phyloP scores from a whole-genome alignment of 768 basidiomycete species.

The Tulasnella calospora region DNA sequence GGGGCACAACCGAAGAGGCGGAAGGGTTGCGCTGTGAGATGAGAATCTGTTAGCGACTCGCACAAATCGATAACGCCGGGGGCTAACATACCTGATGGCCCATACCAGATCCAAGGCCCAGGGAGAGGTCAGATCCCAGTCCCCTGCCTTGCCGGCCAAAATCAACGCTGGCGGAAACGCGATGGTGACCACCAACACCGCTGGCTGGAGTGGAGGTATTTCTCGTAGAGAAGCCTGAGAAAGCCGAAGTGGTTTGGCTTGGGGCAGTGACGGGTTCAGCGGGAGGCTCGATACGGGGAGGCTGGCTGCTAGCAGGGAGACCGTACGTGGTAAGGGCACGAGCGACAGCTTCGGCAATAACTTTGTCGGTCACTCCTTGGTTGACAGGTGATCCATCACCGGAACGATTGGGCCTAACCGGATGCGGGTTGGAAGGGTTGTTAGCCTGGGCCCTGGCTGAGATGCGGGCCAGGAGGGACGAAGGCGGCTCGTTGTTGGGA shows the following conservation, averaged over 20 bases:
- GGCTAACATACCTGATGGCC: conserved; percentile 19
- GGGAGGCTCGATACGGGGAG: background rate
- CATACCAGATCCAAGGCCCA: conserved; percentile 15
- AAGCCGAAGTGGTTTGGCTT: background rate
- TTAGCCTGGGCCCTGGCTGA: conserved; percentile 45
- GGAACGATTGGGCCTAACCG: conserved; percentile 10
- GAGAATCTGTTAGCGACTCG: background rate
- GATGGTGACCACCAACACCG: conserved; percentile 19
- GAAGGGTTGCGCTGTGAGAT: conserved; percentile 22
- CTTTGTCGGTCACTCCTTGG: background rate
- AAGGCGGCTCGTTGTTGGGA: conserved; percentile 56
- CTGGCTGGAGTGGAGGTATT: conserved; percentile 6
- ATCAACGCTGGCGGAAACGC: conserved; percentile 24
- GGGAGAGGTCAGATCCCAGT: conserved; percentile 11
- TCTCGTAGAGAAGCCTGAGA: conserved; percentile 4
- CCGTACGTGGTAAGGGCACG: conserved; percentile 19
- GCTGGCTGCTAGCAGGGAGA: background rate
- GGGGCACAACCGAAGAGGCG: conserved; percentile 20
- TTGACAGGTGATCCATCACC: conserved; percentile 17
- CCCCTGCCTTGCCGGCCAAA: conserved; percentile 12
- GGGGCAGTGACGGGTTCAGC: background rate
- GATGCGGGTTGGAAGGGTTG: background rate
- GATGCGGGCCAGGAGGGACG: conserved; percentile 74
- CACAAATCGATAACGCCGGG: no score
- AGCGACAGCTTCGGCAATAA: conserved; percentile 18